These are phyloP conservation scores for Ananas comosus DNA, from an alignment of 176 grass and related monocot genomes.

Conservation along the genomic window DNA sequence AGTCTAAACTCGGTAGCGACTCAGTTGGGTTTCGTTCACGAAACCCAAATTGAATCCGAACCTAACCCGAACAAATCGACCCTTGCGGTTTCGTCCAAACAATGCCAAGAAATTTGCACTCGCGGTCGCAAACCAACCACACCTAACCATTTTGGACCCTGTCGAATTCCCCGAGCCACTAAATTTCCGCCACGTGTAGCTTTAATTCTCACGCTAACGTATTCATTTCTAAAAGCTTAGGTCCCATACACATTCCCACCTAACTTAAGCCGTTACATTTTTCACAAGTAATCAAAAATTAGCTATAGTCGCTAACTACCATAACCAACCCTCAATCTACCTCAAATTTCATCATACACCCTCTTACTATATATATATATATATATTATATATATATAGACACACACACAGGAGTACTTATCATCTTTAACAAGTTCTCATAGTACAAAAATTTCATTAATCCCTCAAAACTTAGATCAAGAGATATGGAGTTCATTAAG, in stretches of 20 bases:
- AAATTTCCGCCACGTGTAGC: neutral
- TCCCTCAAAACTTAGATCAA: neutral
- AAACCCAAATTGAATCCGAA: too few relatives aligned
- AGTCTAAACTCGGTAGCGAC: too few relatives aligned
- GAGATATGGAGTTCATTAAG: neutral
- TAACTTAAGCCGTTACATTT: neutral
- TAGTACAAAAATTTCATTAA: too few relatives aligned
- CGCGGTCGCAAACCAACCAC: slow-evolving; percentile 15
- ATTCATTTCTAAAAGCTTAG: neutral
- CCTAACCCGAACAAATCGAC: neutral
- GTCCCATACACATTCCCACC: neutral
- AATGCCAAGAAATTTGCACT: neutral
- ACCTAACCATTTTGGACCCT: neutral
- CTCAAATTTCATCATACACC: neutral
- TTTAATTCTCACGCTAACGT: neutral
- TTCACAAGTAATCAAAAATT: neutral
- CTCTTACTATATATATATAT: slow-evolving; percentile 17
- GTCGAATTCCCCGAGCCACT: neutral
- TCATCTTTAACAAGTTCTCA: neutral
- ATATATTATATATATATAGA: too few relatives aligned
- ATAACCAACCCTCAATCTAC: slow-evolving; percentile 29
- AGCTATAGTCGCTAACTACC: slow-evolving; percentile 39
- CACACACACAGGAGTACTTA: neutral
- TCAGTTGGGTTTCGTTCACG: too few relatives aligned
- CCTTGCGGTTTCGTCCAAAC: neutral